Evolutionary conservation across 2,329 filamentous ascomycete species (phyloP), one percentile per base, ranked within the genome.

Genomic region (Geoglossum cookeanum): DNA sequence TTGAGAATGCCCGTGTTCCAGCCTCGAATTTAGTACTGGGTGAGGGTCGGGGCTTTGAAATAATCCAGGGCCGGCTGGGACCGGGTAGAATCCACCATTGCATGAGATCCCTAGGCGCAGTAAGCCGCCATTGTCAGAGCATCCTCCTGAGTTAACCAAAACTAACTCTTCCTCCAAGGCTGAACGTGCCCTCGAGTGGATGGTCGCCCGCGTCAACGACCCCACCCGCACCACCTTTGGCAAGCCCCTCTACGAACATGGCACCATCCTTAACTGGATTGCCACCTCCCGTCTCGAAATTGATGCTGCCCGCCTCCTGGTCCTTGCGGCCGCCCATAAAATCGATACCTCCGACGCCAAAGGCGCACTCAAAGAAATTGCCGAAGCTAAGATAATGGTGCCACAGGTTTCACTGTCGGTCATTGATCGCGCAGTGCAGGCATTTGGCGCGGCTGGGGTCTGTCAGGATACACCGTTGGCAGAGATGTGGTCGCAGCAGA

Each of bases 41-140:
- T 60, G 87, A 92, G 69, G 92, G 92, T 62, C 83, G 87, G 61
- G 92, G 92, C 22, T 98, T 98, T 69, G 92, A 98, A 71, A 95
- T 98, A 67, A 96, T 98, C 67, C 92, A 98, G 70, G 92, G 92
- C 58, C 87, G 92, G 64, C 83, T 98, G 29, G 92, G 92, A 0
- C 92, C 92, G 1, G 92, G 92, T 37, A 86, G 92, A 59, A 97
- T 98, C 68, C 92, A 98, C 74, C 92, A 98, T 73, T 88, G 89
- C 59, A 98, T 98, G 92, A 83, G 92, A 62, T 84, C 82, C 60
- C 92, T 98, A 67, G 92, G 92, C 56, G 85, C 88, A 56, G 81
- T 81, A 72, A 69, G 76, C 73, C 30, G 15, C 7, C 15, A 17
- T 45, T 13, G 17, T 51, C 13, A 52, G 15, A 22, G 22, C 17